A percentile compares a stretch with the other conserved stretches of the same genome.
Conservation (phyloP, 805 yeast species). For the Tetrapisispora iriomotensis region DNA sequence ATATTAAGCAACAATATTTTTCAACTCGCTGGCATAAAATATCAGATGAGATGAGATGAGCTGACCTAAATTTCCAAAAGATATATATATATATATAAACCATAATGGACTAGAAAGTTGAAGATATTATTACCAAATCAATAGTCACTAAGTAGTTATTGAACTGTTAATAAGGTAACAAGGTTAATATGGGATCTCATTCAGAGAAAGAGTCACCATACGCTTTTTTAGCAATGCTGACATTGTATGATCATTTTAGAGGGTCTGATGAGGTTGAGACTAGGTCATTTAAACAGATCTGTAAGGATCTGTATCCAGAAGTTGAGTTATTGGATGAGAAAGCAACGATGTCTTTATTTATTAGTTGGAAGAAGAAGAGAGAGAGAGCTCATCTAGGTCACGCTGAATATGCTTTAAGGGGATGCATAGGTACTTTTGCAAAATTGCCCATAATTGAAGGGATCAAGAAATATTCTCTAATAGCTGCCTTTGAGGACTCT, state of each 20-base stretch:
- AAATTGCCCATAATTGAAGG: constrained; percentile 46
- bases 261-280: not conserved
- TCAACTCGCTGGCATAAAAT: too few species aligned
- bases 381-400: constrained; percentile 1
- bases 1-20: too few species aligned
- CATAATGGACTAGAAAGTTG: too few species aligned
- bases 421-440: constrained; percentile 89
- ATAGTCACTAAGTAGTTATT: too few species aligned
- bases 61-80: too few species aligned
- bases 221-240: constrained; percentile 28
- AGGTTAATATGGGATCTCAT: too few species aligned
- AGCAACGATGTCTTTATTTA: constrained; percentile 55
- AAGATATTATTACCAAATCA: too few species aligned
- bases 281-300: constrained; percentile 6
- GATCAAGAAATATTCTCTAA: constrained; percentile 48
- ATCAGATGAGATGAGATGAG: too few species aligned
- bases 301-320: constrained; percentile 12
- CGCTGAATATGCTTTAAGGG: constrained; percentile 42
- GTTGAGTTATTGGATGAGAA: constrained; percentile 1
- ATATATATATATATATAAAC: too few species aligned
- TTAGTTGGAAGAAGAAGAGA: constrained; percentile 65
- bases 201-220: constrained; percentile 15
- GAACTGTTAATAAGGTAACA: too few species aligned
- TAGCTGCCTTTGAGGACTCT: constrained; percentile 68
- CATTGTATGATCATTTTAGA: constrained; percentile 16